Evolutionary conservation across 2,329 filamentous ascomycete species (phyloP), one percentile per base, ranked within the genome.

Genomic region (Pseudopithomyces chartarum): DNA sequence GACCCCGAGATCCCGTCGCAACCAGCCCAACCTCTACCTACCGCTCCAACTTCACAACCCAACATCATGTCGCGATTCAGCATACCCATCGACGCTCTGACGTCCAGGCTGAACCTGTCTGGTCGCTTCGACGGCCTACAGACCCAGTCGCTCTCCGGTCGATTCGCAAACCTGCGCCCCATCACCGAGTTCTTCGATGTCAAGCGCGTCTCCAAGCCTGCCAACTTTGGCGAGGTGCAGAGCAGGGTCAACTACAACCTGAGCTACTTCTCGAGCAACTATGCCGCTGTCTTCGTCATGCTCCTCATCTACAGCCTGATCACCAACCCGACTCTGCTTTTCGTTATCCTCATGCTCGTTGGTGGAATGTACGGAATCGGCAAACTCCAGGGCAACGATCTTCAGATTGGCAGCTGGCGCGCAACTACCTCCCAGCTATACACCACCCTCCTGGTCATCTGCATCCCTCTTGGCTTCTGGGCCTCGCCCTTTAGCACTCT

Each of bases 191-290:
- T 99, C 80, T 85, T 97, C 78, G 93, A 98, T 79, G 79, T 98
- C 80, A 97, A 97, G 87, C 92, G 93, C 67, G 71, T 99, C 55
- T 96, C 92, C 65, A 99, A 98, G 82, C 95, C 95, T 26, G 86
- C 86, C 73, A 96, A 96, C 81, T 97, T 98, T 71, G 82, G 82
- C 64, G 93, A 97, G 78, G 87, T 92, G 63, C 94, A 98, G 79
- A 92, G 89, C 68, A 88, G 94, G 64, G 88, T 97, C 81, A 96
- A 96, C 84, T 97, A 97, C 88, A 99, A 99, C 79, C 81, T 99
- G 64, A 87, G 90, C 76, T 90, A 98, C 82, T 99, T 96, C 84
- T 96, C 92, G 61, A 97, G 92, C 89, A 99, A 99, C 83, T 99
- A 99, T 85, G 90, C 90, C 66, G 89, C 90, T 62, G 86, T 98